Conservation (phyloP, 768 basidiomycete species). For the Tricholoma bakamatsutake region DNA sequence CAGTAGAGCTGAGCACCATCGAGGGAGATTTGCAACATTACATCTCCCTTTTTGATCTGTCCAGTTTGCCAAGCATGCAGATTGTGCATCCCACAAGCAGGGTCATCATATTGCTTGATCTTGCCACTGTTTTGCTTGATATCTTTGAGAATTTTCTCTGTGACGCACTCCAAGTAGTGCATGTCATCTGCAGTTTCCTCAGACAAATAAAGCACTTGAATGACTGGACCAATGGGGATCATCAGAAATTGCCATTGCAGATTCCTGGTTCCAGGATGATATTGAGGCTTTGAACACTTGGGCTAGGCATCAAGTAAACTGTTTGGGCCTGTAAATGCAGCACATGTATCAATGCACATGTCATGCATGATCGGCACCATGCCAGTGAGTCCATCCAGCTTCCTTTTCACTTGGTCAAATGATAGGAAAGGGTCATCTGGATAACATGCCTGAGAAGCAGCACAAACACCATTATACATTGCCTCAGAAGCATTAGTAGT, state of each 20-base stretch:
- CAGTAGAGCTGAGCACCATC: constrained; percentile 9
- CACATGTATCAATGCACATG: constrained; percentile 33
- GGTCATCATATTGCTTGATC: constrained; percentile 27
- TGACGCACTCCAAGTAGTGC: background rate
- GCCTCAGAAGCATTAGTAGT: too few species aligned
- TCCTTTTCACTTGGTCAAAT: too few species aligned
- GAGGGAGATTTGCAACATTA: constrained; percentile 17
- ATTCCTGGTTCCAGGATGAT: background rate
- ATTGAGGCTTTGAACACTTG: background rate
- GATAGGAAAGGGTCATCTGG: too few species aligned
- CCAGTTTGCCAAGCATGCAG: constrained; percentile 4
- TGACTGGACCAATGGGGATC: constrained; percentile 1
- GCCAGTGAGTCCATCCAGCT: too few species aligned
- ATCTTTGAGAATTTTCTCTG: background rate
- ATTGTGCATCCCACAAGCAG: constrained; percentile 37
- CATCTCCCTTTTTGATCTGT: constrained; percentile 14
- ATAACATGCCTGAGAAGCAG: constrained; percentile 4
- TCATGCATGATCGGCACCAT: constrained; percentile 14
- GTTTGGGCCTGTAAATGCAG: constrained; percentile 1
- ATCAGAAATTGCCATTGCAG: too few species aligned
- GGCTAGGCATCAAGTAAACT: too few species aligned
- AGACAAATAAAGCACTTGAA: background rate
- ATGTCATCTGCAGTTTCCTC: background rate
- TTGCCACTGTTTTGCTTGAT: constrained; percentile 14
- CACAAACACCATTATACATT: constrained; percentile 9